phyloP scores from a whole-genome alignment of 371 early-diverging fungal species.

The Zychaea mexicana region DNA sequence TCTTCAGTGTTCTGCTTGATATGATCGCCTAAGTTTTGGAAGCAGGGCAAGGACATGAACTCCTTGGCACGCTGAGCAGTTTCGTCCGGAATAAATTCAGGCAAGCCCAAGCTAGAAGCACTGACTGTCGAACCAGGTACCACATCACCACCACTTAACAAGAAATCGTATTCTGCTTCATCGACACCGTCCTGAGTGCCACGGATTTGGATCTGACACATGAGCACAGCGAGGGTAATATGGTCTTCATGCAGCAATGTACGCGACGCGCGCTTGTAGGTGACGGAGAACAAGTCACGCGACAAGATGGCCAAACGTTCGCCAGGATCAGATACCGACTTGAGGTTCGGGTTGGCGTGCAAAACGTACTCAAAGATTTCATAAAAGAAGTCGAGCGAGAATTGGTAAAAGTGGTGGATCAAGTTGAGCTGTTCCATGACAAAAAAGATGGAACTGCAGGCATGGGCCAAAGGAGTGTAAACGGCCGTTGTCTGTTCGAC shows the following conservation, averaged over 20 bases:
- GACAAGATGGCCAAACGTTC: slow-evolving; percentile 78
- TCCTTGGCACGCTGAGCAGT: slow-evolving; percentile 55
- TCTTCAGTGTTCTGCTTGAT: slow-evolving; percentile 48
- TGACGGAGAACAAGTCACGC: slow-evolving; percentile 82
- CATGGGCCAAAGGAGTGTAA: slow-evolving; percentile 91
- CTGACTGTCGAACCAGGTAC: slow-evolving; percentile 47
- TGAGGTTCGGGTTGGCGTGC: slow-evolving; percentile 76
- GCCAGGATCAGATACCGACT: slow-evolving; percentile 70
- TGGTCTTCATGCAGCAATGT: slow-evolving; percentile 92
- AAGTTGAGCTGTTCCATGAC: slow-evolving; percentile 91
- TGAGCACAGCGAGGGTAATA: slow-evolving; percentile 83
- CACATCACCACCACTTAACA: slow-evolving; percentile 61
- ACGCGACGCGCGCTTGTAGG: slow-evolving; percentile 83
- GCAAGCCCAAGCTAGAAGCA: slow-evolving; percentile 43
- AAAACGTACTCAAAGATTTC: slow-evolving; percentile 91
- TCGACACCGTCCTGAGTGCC: slow-evolving; percentile 53
- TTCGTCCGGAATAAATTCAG: slow-evolving; percentile 68
- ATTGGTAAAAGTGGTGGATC: slow-evolving; percentile 95
- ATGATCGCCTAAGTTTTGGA: slow-evolving; percentile 57
- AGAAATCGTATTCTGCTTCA: slow-evolving; percentile 75
- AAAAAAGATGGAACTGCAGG: slow-evolving; percentile 95
- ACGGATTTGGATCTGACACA: slow-evolving; percentile 86
- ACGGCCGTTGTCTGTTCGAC: slow-evolving; percentile 89
- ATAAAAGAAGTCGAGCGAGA: slow-evolving; percentile 96
- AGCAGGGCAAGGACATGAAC: slow-evolving; percentile 54